A percentile compares a stretch with the other conserved stretches of the same genome.
Conservation (phyloP, 169 alveolate genomes). For the Plasmodium gallinaceum region DNA sequence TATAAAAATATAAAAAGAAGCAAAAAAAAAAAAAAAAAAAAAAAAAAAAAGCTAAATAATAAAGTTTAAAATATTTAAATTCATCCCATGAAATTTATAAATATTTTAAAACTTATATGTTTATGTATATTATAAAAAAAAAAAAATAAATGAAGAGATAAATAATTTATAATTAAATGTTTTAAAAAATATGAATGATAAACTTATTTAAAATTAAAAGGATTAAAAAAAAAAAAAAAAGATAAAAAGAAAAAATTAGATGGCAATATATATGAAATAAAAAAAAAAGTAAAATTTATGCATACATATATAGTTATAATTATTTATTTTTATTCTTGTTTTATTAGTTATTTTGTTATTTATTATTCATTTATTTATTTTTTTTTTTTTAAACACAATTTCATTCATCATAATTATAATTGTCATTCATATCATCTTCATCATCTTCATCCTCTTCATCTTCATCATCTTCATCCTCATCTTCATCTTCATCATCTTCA, state of each 20-base stretch:
- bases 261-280: too few relatives aligned
- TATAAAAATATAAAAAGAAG: too few relatives aligned
- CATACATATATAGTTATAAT: background rate
- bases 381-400: background rate
- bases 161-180: too few relatives aligned
- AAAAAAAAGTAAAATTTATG: background rate
- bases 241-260: background rate
- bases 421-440: conserved; percentile 39
- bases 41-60: too few relatives aligned
- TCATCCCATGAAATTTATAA: too few relatives aligned
- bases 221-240: conserved; percentile 7
- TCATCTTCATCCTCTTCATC: conserved; percentile 47
- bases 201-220: background rate
- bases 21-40: too few relatives aligned
- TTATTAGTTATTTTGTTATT: conserved; percentile 3
- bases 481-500: conserved; percentile 59
- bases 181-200: background rate
- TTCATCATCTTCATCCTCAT: conserved; percentile 57
- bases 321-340: conserved; percentile 16
- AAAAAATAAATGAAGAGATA: too few relatives aligned
- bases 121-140: too few relatives aligned
- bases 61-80: too few relatives aligned
- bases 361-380: conserved; percentile 1
- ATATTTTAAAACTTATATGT: too few relatives aligned
- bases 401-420: conserved; percentile 68